Evolutionary conservation across 164 flowering plant species (phyloP).

Genomic region (Amborella trichopoda): DNA sequence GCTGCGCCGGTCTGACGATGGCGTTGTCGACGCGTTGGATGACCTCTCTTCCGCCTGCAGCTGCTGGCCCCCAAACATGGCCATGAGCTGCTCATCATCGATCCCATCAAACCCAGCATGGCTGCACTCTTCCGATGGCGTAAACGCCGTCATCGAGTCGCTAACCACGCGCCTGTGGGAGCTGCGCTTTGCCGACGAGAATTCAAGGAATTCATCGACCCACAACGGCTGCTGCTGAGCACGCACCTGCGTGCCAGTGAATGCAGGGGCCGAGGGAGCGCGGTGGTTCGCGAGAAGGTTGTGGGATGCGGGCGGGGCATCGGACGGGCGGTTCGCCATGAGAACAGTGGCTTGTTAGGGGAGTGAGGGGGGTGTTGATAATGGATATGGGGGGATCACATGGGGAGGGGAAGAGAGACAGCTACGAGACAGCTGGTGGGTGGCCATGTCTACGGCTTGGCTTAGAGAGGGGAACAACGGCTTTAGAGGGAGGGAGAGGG

Average conservation of each 20-base stretch:
- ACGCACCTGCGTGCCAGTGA: no score
- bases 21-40: slow-evolving; percentile 61
- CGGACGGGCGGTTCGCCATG: not conserved
- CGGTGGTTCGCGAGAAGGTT: not conserved
- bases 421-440: not conserved
- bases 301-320: not conserved
- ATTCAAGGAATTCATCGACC: slow-evolving; percentile 83
- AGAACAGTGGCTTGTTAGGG: no score
- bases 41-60: slow-evolving; percentile 22
- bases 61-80: slow-evolving; percentile 57
- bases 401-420: not conserved
- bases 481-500: no score
- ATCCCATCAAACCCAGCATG: slow-evolving; percentile 28
- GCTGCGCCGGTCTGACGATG: slow-evolving; percentile 36
- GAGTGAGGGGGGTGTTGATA: not conserved
- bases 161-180: slow-evolving; percentile 47
- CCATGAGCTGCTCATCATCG: slow-evolving; percentile 65
- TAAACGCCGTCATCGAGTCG: slow-evolving; percentile 58
- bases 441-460: not conserved
- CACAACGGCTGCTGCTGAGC: slow-evolving; percentile 36
- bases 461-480: not conserved
- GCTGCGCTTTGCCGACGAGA: slow-evolving; percentile 45
- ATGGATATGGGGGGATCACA: not conserved
- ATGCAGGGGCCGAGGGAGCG: not conserved
- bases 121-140: slow-evolving; percentile 11